These are phyloP conservation scores for Fraxinus baroniana DNA, from an alignment of 305 asterid genomes.

Conservation along the genomic window DNA sequence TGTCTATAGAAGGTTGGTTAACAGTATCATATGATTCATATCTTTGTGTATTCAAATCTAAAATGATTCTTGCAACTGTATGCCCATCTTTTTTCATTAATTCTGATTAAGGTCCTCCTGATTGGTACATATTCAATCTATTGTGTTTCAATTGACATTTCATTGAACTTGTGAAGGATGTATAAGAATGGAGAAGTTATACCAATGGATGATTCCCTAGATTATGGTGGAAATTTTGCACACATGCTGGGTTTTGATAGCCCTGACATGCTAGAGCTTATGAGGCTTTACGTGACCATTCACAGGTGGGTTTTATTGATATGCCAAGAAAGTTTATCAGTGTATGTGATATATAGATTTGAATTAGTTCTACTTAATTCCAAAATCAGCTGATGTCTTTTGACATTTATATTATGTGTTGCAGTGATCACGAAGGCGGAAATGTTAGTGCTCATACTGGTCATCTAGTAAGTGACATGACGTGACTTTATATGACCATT, in stretches of 20 bases:
- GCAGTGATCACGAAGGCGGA: constrained; percentile 95
- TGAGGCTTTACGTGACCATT: constrained; percentile 95
- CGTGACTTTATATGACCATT: background rate
- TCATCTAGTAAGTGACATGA: constrained; percentile 60
- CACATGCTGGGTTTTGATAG: constrained; percentile 87
- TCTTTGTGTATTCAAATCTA: constrained; percentile 10
- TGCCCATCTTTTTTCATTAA: background rate
- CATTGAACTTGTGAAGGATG: constrained; percentile 50
- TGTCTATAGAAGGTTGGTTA: constrained; percentile 73
- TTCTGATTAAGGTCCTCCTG: constrained; percentile 8
- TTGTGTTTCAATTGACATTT: constrained; percentile 17
- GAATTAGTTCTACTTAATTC: background rate
- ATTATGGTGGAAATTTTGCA: constrained; percentile 81
- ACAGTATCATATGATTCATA: background rate
- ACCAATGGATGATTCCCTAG: constrained; percentile 68
- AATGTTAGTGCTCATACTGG: constrained; percentile 96
- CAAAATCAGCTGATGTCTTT: constrained; percentile 5
- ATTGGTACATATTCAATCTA: background rate
- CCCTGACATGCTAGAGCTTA: constrained; percentile 91
- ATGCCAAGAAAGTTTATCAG: background rate
- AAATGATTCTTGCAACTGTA: background rate
- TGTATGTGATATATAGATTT: constrained; percentile 4
- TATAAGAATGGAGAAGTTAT: constrained; percentile 68
- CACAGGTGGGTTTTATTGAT: constrained; percentile 51
- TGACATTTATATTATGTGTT: constrained; percentile 18